Conservation (phyloP, 345 rosid species). For the Aquilaria sinensis region DNA sequence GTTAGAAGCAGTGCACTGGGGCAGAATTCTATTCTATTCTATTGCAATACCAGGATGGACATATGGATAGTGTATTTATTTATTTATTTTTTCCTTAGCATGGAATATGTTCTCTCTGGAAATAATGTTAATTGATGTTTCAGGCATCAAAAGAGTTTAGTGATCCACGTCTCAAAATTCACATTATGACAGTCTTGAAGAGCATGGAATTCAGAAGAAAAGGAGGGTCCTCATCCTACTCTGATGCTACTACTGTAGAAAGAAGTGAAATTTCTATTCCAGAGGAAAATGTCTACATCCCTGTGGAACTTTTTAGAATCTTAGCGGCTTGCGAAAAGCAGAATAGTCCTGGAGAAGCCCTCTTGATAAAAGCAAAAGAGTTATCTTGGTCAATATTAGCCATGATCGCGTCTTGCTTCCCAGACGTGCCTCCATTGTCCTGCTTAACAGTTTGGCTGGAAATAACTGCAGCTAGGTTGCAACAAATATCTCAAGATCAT, state of each 20-base stretch:
- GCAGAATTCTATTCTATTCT: no score
- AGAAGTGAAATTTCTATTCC: slow-evolving; percentile 35
- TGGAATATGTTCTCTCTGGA: no score
- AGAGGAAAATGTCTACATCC: slow-evolving; percentile 50
- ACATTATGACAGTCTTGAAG: slow-evolving; percentile 78
- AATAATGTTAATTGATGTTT: slow-evolving; percentile 12
- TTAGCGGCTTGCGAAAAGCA: slow-evolving; percentile 91
- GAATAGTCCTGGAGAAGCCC: slow-evolving; percentile 73
- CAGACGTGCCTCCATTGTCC: slow-evolving; percentile 74
- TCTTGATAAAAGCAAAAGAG: slow-evolving; percentile 83
- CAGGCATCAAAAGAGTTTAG: slow-evolving; percentile 90
- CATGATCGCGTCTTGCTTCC: slow-evolving; percentile 91
- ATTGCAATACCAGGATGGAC: no score
- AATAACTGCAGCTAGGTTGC: slow-evolving; percentile 96
- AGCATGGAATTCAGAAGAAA: slow-evolving; percentile 69
- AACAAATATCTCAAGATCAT: slow-evolving; percentile 7
- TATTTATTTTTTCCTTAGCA: no score
- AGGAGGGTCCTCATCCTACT: slow-evolving; percentile 37
- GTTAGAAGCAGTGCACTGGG: no score
- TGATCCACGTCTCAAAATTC: slow-evolving; percentile 83
- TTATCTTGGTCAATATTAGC: slow-evolving; percentile 95
- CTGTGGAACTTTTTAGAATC: slow-evolving; percentile 81
- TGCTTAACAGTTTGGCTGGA: slow-evolving; percentile 97
- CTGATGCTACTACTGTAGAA: slow-evolving; percentile 34
- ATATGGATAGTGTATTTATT: no score